Conservation (phyloP, 2,329 filamentous ascomycete genomes). For the Exophiala bonariae region DNA sequence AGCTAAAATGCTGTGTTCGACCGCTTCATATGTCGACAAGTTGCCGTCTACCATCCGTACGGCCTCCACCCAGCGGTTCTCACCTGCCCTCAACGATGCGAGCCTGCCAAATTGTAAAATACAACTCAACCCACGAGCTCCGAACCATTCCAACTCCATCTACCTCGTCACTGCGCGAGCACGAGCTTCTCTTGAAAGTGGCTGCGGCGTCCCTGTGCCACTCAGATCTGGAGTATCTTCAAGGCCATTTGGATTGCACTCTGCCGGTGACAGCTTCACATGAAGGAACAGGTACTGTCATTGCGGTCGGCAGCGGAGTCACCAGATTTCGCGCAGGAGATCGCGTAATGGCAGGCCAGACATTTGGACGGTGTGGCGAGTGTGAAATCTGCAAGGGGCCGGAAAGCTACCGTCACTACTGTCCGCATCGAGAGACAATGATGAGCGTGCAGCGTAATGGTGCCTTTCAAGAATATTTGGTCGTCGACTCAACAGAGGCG, state of each 20-base stretch:
- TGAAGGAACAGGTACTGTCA: conserved; percentile 58
- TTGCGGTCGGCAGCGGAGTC: conserved; percentile 43
- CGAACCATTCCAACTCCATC: not conserved
- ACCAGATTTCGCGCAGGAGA: conserved; percentile 48
- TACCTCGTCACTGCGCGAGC: not conserved
- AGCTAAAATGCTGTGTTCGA: not conserved
- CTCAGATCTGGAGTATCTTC: conserved; percentile 58
- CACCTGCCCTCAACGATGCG: too few species aligned
- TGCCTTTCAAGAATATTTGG: conserved; percentile 55
- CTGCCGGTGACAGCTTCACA: conserved; percentile 58
- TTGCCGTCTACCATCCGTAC: not conserved
- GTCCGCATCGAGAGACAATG: conserved; percentile 6
- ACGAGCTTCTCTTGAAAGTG: conserved; percentile 60
- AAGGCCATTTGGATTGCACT: conserved; percentile 44
- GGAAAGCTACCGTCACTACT: conserved; percentile 2
- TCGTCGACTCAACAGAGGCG: conserved; percentile 47
- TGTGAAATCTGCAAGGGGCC: conserved; percentile 50
- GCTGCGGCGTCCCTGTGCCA: conserved; percentile 63
- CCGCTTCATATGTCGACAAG: not conserved
- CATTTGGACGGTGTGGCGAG: conserved; percentile 52
- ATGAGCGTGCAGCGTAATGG: conserved; percentile 40
- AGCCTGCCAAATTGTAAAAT: too few species aligned
- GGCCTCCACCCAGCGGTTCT: too few species aligned
- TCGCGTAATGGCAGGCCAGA: conserved; percentile 56
- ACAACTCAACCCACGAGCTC: conserved; percentile 1